Percentiles rank a stretch among this genome's conserved stretches.
These are phyloP conservation scores for Penicillium paradoxum DNA, from an alignment of 495 filamentous ascomycete genomes.

Conservation along the genomic window DNA sequence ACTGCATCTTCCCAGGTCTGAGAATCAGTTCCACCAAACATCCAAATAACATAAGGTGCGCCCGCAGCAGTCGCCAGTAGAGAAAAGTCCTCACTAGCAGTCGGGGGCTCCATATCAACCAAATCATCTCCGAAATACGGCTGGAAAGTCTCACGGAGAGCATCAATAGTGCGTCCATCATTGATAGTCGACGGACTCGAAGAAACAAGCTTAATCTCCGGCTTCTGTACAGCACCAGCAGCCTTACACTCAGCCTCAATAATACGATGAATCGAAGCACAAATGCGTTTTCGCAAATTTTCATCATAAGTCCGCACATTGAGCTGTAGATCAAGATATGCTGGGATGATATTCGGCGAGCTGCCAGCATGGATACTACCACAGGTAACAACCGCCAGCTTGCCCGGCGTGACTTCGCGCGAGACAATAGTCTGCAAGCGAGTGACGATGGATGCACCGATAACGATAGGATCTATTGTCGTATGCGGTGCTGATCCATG, in stretches of 20 bases:
- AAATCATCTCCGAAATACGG: constrained; percentile 38
- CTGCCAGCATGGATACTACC: constrained; percentile 48
- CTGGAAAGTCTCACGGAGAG: constrained; percentile 37
- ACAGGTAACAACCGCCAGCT: constrained; percentile 52
- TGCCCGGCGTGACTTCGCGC: constrained; percentile 47
- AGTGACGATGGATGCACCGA: constrained; percentile 47
- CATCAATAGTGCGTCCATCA: constrained; percentile 37
- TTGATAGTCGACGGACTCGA: constrained; percentile 50
- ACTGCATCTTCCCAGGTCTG: constrained; percentile 45
- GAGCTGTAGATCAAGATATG: constrained; percentile 44
- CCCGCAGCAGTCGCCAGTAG: constrained; percentile 48
- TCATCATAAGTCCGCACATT: constrained; percentile 42
- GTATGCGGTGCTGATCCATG: constrained; percentile 49
- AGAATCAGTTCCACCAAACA: constrained; percentile 49
- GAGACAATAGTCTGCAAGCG: constrained; percentile 53
- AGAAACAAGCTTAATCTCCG: constrained; percentile 31
- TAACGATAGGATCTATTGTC: constrained; percentile 54
- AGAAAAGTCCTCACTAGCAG: constrained; percentile 54
- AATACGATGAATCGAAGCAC: constrained; percentile 46
- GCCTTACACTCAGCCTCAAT: constrained; percentile 52
- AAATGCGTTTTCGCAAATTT: constrained; percentile 37
- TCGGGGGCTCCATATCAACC: constrained; percentile 20
- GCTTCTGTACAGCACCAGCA: constrained; percentile 32
- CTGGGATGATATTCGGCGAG: constrained; percentile 51
- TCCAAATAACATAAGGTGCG: constrained; percentile 52